Conservation (phyloP, 306 rosid genomes). For the Glycine soja region DNA sequence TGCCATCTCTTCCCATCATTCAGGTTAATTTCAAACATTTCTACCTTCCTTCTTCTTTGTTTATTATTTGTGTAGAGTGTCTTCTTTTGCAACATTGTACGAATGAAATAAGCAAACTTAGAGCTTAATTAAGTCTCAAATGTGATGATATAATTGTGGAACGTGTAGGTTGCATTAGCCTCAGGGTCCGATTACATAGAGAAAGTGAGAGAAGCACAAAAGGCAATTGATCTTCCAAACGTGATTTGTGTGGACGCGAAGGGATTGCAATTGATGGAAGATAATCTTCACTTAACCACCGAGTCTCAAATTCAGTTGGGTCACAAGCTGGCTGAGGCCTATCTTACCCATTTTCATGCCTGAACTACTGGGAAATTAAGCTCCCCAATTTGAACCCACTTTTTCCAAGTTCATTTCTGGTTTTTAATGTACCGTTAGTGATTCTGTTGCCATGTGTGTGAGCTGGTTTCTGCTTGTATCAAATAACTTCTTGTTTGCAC, state of each 20-base stretch:
- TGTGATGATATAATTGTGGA: not conserved
- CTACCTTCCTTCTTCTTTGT: too few species aligned
- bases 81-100: too few species aligned
- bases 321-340: constrained; percentile 70
- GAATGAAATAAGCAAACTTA: too few species aligned
- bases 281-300: constrained; percentile 74
- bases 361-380: not conserved
- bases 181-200: constrained; percentile 64
- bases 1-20: constrained; percentile 64
- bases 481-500: too few species aligned
- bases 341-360: constrained; percentile 58
- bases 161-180: constrained; percentile 65
- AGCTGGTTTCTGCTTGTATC: not conserved
- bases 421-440: not conserved
- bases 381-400: not conserved
- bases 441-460: not conserved
- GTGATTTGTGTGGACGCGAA: constrained; percentile 79
- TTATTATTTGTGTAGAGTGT: too few species aligned
- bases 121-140: too few species aligned
- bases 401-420: not conserved
- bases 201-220: constrained; percentile 76
- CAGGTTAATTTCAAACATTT: constrained; percentile 51
- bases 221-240: constrained; percentile 57
- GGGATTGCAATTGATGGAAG: constrained; percentile 70
- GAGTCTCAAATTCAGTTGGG: constrained; percentile 74